phyloP scores from a whole-genome alignment of 2,329 filamentous ascomycete genomes.

The Drechslera avenae region DNA sequence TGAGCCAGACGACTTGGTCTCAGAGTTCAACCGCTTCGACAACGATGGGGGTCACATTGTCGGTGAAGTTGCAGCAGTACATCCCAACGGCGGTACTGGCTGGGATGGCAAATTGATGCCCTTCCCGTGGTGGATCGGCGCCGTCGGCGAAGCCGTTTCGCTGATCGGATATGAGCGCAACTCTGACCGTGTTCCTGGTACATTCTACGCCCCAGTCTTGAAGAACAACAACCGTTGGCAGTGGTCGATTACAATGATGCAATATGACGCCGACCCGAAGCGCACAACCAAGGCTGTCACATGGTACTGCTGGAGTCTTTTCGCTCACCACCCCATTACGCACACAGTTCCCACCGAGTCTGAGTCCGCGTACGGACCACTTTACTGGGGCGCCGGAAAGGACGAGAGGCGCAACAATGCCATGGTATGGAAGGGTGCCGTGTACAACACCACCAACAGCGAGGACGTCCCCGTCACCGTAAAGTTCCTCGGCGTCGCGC shows the following conservation, averaged over 20 bases:
- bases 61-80: conserved; percentile 44
- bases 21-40: conserved; percentile 51
- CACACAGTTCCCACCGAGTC: conserved; percentile 51
- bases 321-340: conserved; percentile 51
- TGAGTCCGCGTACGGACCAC: conserved; percentile 47
- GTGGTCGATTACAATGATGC: conserved; percentile 48
- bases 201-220: conserved; percentile 44
- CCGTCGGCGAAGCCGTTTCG: conserved; percentile 68
- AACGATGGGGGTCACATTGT: conserved; percentile 45
- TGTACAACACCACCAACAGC: conserved; percentile 54
- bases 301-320: conserved; percentile 49
- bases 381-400: conserved; percentile 55
- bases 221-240: conserved; percentile 45
- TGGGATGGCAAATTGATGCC: conserved; percentile 33
- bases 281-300: conserved; percentile 36
- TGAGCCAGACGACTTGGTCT: conserved; percentile 51
- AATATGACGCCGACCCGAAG: conserved; percentile 49
- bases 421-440: conserved; percentile 54
- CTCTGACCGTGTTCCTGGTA: conserved; percentile 61
- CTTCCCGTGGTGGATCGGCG: conserved; percentile 56
- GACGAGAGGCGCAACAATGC: conserved; percentile 37
- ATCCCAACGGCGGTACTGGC: conserved; percentile 37
- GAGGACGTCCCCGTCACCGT: conserved; percentile 29
- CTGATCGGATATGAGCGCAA: conserved; percentile 70
- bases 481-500: conserved; percentile 35